phyloP scores from a whole-genome alignment of 2,329 filamentous ascomycete species.

The Ophiostoma perfectum region DNA sequence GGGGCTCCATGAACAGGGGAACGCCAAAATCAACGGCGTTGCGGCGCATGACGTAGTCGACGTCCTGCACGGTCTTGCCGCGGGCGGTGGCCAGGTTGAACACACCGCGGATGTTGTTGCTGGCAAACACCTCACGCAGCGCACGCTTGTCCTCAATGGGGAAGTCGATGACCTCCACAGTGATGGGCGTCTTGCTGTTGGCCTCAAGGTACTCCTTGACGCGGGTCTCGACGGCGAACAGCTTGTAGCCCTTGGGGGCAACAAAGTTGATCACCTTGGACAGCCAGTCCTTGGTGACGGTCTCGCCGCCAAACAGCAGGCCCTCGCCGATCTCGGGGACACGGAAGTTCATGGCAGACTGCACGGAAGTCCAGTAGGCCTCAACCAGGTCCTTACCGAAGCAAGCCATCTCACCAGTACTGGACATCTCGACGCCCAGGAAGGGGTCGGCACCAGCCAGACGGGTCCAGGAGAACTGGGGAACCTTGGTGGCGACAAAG shows the following conservation, averaged over 20 bases:
- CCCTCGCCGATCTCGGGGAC: conserved; percentile 91
- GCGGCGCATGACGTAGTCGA: conserved; percentile 96
- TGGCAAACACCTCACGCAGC: conserved; percentile 89
- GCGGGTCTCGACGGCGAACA: conserved; percentile 75
- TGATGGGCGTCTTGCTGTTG: conserved; percentile 55
- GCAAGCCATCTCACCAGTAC: conserved; percentile 96
- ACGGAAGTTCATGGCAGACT: conserved; percentile 99
- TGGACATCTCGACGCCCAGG: conserved; percentile 95
- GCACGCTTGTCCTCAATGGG: conserved; percentile 94
- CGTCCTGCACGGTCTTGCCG: conserved; percentile 78
- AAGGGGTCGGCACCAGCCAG: conserved; percentile 95
- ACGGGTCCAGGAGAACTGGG: conserved; percentile 98
- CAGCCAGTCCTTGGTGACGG: conserved; percentile 55
- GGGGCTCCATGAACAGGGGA: conserved; percentile 96
- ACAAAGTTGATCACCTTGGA: conserved; percentile 76
- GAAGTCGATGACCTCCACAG: conserved; percentile 90
- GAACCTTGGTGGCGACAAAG: conserved; percentile 95
- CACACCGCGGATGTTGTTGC: conserved; percentile 90
- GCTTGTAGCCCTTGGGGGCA: conserved; percentile 85
- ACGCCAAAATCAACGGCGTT: conserved; percentile 98
- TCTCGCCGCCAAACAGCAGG: conserved; percentile 85
- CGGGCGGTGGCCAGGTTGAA: conserved; percentile 88
- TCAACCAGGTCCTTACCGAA: conserved; percentile 95
- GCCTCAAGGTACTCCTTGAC: conserved; percentile 82
- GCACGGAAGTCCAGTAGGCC: conserved; percentile 94